Conservation (phyloP, 805 yeast genomes). For the Kazachstania bromeliacearum region DNA sequence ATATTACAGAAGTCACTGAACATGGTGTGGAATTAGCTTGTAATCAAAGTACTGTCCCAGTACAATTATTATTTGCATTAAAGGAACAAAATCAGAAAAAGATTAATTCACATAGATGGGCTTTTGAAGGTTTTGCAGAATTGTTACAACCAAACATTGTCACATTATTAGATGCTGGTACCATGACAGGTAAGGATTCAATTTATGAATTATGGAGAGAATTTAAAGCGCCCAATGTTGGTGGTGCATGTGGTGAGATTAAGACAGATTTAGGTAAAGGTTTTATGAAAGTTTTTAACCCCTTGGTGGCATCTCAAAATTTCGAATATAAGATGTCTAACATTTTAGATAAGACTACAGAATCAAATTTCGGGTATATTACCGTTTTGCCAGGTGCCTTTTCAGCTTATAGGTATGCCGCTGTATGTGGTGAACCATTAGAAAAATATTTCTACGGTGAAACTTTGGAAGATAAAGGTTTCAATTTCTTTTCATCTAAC, state of each 20-base stretch:
- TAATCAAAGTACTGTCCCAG: constrained; percentile 54
- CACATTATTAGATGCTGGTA: constrained; percentile 86
- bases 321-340: constrained; percentile 95
- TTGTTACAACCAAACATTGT: constrained; percentile 74
- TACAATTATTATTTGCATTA: constrained; percentile 80
- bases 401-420: constrained; percentile 83
- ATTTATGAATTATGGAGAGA: constrained; percentile 85
- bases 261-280: constrained; percentile 69
- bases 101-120: constrained; percentile 96
- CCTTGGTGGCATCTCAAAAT: constrained; percentile 91
- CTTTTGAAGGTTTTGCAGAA: constrained; percentile 85
- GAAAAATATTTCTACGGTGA: constrained; percentile 91
- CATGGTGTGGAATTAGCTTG: constrained; percentile 49
- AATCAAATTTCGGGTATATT: constrained; percentile 88
- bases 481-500: constrained; percentile 84
- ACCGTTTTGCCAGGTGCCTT: constrained; percentile 95
- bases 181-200: constrained; percentile 78
- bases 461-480: constrained; percentile 52
- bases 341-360: constrained; percentile 91
- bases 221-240: constrained; percentile 69
- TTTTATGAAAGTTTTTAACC: constrained; percentile 54
- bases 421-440: constrained; percentile 75
- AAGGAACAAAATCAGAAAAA: constrained; percentile 85
- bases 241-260: constrained; percentile 98
- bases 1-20: constrained; percentile 58